These are phyloP conservation scores for Citrus mangshanensis DNA, from an alignment of 345 rosid genomes.

Conservation along the genomic window DNA sequence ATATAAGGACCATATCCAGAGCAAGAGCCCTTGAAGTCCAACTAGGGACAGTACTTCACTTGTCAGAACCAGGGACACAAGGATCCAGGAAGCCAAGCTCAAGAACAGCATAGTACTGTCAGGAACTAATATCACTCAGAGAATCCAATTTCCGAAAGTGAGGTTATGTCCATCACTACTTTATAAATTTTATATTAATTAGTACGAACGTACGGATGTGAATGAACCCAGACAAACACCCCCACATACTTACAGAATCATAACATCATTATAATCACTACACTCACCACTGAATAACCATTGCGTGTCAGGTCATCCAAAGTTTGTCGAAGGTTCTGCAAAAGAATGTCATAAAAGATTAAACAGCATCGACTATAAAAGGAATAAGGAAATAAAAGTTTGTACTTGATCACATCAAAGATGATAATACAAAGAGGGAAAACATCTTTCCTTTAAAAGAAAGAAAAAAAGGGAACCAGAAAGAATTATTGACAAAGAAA, in stretches of 20 bases:
- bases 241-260: not conserved
- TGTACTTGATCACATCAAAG: not conserved
- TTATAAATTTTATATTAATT: not conserved
- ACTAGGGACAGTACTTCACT: not conserved
- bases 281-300: constrained; percentile 88
- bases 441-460: not conserved
- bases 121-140: not conserved
- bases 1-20: not conserved
- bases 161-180: not conserved
- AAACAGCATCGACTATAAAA: not conserved
- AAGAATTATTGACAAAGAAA: not conserved
- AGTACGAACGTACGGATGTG: not conserved
- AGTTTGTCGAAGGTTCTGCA: constrained; percentile 98
- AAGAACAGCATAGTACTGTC: not conserved
- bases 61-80: not conserved
- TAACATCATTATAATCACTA: not conserved
- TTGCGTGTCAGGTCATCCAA: constrained; percentile 87
- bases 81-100: not conserved
- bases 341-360: constrained; percentile 13
- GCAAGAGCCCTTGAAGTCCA: not conserved
- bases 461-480: not conserved
- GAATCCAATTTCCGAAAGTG: not conserved
- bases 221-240: not conserved
- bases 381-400: not conserved
- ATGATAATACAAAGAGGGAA: not conserved